A percentile compares a stretch with the other conserved stretches of the same genome.
Evolutionary conservation across 768 basidiomycete species (phyloP).

Genomic region (Steccherinum ochraceum): DNA sequence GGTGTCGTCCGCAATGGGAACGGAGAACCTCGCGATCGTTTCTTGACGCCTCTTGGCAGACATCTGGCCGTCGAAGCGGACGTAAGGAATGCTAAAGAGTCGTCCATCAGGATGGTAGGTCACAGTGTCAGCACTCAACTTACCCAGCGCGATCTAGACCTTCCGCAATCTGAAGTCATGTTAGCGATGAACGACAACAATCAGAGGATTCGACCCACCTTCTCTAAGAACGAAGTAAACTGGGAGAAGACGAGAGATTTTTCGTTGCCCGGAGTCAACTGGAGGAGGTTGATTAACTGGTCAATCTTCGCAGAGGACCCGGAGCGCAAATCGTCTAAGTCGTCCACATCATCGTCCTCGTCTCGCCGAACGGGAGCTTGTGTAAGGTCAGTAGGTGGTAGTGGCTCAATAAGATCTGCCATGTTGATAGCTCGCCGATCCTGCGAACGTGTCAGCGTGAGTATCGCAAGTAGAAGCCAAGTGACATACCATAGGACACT

Average conservation of each 20-base stretch:
- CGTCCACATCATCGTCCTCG: slow-evolving; percentile 33
- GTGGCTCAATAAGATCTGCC: slow-evolving; percentile 55
- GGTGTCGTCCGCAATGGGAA: slow-evolving; percentile 44
- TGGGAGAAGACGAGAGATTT: slow-evolving; percentile 89
- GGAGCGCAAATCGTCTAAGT: slow-evolving; percentile 27
- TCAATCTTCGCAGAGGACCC: slow-evolving; percentile 83
- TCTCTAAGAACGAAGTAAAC: slow-evolving; percentile 80
- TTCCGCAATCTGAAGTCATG: slow-evolving; percentile 56
- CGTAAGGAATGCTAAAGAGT: slow-evolving; percentile 59
- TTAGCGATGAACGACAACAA: neutral
- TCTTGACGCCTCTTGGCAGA: slow-evolving; percentile 76
- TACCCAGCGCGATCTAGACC: slow-evolving; percentile 61
- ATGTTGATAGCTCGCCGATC: slow-evolving; percentile 60
- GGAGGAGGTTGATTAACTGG: slow-evolving; percentile 68
- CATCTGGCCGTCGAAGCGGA: slow-evolving; percentile 83
- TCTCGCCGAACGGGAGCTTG: slow-evolving; percentile 41
- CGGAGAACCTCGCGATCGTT: slow-evolving; percentile 64
- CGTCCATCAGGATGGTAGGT: too few species aligned
- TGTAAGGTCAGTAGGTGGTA: slow-evolving; percentile 61
- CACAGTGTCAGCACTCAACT: too few species aligned
- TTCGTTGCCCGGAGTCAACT: slow-evolving; percentile 58
- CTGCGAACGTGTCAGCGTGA: too few species aligned
- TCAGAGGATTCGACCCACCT: slow-evolving; percentile 37
- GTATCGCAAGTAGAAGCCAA: too few species aligned
- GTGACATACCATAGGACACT: slow-evolving; percentile 68